Conservation (phyloP, 2,329 filamentous ascomycete species). For the Pseudogymnoascus sp. region DNA sequence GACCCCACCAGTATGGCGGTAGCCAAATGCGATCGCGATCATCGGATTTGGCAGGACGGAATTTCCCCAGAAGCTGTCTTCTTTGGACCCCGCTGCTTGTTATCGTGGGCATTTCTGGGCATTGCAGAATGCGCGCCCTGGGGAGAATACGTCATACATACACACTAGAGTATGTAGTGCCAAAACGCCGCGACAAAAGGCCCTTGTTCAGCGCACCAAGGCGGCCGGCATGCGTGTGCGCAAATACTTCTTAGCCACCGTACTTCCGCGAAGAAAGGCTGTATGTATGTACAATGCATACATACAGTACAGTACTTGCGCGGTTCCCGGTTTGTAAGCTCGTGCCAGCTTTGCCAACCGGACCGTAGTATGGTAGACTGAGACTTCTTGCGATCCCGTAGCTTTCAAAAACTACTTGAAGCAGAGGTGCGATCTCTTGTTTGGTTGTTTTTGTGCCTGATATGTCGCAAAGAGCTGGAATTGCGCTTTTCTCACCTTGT, state of each 20-base stretch:
- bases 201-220: not conserved
- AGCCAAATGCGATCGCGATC: not conserved
- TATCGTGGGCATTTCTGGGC: not conserved
- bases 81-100: not conserved
- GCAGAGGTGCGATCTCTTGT: not conserved
- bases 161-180: not conserved
- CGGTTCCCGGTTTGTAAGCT: not conserved
- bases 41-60: not conserved
- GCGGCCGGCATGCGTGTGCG: not conserved
- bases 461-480: not conserved
- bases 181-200: not conserved
- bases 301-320: not conserved
- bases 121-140: not conserved
- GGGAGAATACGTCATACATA: not conserved
- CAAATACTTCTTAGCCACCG: not conserved
- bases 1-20: not conserved
- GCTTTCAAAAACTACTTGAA: not conserved
- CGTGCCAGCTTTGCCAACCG: not conserved
- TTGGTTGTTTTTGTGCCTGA: not conserved
- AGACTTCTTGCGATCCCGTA: not conserved
- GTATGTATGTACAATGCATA: not conserved
- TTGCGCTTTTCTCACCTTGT: conserved; percentile 65
- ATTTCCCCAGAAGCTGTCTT: not conserved
- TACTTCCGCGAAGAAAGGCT: not conserved
- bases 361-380: not conserved